A percentile compares a stretch with the other conserved stretches of the same genome.
Evolutionary conservation across 768 basidiomycete genomes (phyloP).

Genomic region (Leccinum boreale): DNA sequence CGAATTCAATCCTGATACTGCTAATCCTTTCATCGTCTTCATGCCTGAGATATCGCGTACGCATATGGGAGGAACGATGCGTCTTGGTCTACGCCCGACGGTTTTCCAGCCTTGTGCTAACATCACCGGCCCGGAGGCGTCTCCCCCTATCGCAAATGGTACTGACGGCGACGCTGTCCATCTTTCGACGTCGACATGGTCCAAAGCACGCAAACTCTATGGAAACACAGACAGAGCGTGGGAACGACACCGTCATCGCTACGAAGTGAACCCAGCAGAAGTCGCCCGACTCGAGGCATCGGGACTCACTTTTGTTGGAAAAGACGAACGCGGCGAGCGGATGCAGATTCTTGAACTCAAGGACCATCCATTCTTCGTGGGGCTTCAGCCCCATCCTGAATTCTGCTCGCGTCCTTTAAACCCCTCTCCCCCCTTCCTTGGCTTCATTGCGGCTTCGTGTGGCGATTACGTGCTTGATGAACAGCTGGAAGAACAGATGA

Average conservation of each 20-base stretch:
- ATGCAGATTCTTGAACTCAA: conserved; percentile 94
- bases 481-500: conserved; percentile 66
- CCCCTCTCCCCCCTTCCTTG: conserved; percentile 96
- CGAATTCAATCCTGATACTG: conserved; percentile 65
- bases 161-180: conserved; percentile 9
- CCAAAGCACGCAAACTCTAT: conserved; percentile 74
- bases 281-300: conserved; percentile 67
- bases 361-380: conserved; percentile 93
- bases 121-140: conserved; percentile 8
- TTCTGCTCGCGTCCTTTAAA: conserved; percentile 98
- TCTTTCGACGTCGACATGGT: conserved; percentile 59
- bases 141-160: conserved; percentile 11
- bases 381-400: conserved; percentile 95
- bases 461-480: conserved; percentile 55
- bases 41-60: conserved; percentile 99
- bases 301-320: conserved; percentile 79
- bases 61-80: conserved; percentile 99
- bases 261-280: conserved; percentile 92
- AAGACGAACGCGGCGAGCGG: conserved; percentile 92
- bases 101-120: conserved; percentile 61
- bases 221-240: conserved; percentile 79
- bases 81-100: conserved; percentile 95
- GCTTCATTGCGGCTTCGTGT: conserved; percentile 83
- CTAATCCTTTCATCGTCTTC: conserved; percentile 83
- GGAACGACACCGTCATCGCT: conserved; percentile 94